Conservation (phyloP, 495 filamentous ascomycete genomes). For the Tuber microsphaerosporum region DNA sequence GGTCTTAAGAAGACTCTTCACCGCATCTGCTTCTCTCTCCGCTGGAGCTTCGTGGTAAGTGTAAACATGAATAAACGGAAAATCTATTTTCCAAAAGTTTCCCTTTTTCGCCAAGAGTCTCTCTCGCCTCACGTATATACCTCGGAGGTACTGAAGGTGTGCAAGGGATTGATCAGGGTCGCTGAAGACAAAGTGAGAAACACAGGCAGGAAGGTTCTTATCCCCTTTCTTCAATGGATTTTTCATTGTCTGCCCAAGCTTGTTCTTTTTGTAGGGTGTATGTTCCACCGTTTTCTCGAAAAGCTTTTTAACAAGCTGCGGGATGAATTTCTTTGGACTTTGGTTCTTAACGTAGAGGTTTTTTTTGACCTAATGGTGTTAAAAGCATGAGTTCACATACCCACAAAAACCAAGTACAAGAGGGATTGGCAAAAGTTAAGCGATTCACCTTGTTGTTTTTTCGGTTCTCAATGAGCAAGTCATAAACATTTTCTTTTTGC, state of each 20-base stretch:
- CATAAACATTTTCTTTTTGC: slow-evolving; percentile 75
- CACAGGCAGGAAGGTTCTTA: slow-evolving; percentile 56
- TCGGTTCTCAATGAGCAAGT: slow-evolving; percentile 61
- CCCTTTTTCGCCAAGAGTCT: neutral
- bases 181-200: slow-evolving; percentile 86
- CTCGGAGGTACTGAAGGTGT: neutral
- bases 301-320: slow-evolving; percentile 56
- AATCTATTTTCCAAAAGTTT: neutral
- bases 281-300: slow-evolving; percentile 48
- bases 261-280: slow-evolving; percentile 46
- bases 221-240: slow-evolving; percentile 44
- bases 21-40: neutral
- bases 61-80: neutral
- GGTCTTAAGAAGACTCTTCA: neutral
- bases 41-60: neutral
- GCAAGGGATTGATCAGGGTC: neutral
- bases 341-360: slow-evolving; percentile 70
- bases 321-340: slow-evolving; percentile 77
- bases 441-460: slow-evolving; percentile 66
- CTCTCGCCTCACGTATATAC: neutral
- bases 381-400: slow-evolving; percentile 7
- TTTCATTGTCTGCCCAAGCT: slow-evolving; percentile 27
- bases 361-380: slow-evolving; percentile 49
- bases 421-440: slow-evolving; percentile 37
- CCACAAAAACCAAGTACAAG: neutral